Evolutionary conservation across 352 stramenopile genomes (phyloP).

Genomic region (Globisporangium perplexum): DNA sequence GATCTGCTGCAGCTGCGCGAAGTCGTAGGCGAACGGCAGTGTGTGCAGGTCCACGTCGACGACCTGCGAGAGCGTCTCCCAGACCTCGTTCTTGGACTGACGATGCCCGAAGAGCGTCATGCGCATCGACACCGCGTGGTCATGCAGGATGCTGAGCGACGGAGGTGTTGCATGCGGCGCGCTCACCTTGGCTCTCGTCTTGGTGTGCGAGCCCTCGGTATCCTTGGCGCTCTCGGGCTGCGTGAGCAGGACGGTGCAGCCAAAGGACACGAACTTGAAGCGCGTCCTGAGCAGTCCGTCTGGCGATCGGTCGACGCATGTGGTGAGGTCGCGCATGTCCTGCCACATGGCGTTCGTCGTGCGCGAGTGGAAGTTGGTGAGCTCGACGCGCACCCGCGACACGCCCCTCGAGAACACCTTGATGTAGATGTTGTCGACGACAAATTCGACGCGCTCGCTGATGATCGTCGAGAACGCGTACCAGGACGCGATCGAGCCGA

Average conservation of each 20-base stretch:
- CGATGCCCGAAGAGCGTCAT: slow-evolving; percentile 53
- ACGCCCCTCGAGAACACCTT: slow-evolving; percentile 38
- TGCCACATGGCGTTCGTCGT: slow-evolving; percentile 64
- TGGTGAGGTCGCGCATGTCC: slow-evolving; percentile 51
- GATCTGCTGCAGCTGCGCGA: slow-evolving; percentile 31
- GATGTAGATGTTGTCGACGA: slow-evolving; percentile 44
- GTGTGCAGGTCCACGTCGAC: slow-evolving; percentile 52
- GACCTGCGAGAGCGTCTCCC: slow-evolving; percentile 48
- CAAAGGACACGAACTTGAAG: slow-evolving; percentile 57
- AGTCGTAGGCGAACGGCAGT: slow-evolving; percentile 35
- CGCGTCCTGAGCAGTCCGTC: slow-evolving; percentile 57
- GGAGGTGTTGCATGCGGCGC: not conserved
- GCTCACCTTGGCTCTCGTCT: not conserved
- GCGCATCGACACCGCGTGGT: slow-evolving; percentile 40
- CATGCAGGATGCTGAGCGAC: slow-evolving; percentile 26
- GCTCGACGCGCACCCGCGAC: slow-evolving; percentile 29
- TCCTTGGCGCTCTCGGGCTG: not conserved
- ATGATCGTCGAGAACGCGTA: slow-evolving; percentile 52
- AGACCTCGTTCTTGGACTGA: slow-evolving; percentile 26
- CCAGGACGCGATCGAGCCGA: slow-evolving; percentile 58
- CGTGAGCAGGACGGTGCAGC: slow-evolving; percentile 34
- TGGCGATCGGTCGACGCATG: slow-evolving; percentile 50
- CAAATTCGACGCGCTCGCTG: slow-evolving; percentile 38
- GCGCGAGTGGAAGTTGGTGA: slow-evolving; percentile 39
- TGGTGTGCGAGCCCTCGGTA: not conserved